Evolutionary conservation across 148 eudicot genomes (phyloP), one percentile per base, ranked within the genome.

Genomic region (Cornus controversa): DNA sequence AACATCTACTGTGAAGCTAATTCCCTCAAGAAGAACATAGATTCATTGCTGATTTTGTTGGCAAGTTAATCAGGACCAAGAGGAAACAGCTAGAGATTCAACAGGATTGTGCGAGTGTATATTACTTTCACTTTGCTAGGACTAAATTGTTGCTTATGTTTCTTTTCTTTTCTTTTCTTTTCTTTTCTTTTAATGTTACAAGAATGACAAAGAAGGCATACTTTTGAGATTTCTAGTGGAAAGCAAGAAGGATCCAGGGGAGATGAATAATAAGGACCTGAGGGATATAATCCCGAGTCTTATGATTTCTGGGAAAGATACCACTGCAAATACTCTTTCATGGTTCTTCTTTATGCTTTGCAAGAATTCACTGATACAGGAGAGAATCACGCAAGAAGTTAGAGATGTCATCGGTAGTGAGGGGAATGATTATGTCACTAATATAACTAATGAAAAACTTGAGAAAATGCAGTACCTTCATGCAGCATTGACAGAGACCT

Each of bases 311-410:
- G 93, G 97, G 3, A 91, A 91, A 81, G 94, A 91, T 65, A 84
- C 84, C 15, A 86, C 92, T 4, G 93, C 93, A 28, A 87, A 83
- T 65, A 86, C 92, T 28, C 84, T 93, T 64, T 86, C 93, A 18
- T 91, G 97, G 93, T 93, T 93, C 73, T 66, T 93, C 50, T 93
- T 89, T 28, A 76, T 89, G 86, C 89, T 93, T 7, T 91, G 89
- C 86, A 86, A 80, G 85, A 86, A 88, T 77, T 91, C 94, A 27
- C 27, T 83, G 36, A 75, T 88, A 73, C 93, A 89, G 76, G 92
- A 92, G 74, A 90, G 82, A 78, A 53, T 87, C 75, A 84, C 76
- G 1, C 87, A 77, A 72, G 97, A 92, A 86, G 78, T 89, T 26
- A 78, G 20, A 34, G 69, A 82, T 13, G 54, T 82, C 26, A 29